Evolutionary conservation across 768 basidiomycete species (phyloP), one percentile per base, ranked within the genome.

Genomic region (Sporobolomyces pararoseus): DNA sequence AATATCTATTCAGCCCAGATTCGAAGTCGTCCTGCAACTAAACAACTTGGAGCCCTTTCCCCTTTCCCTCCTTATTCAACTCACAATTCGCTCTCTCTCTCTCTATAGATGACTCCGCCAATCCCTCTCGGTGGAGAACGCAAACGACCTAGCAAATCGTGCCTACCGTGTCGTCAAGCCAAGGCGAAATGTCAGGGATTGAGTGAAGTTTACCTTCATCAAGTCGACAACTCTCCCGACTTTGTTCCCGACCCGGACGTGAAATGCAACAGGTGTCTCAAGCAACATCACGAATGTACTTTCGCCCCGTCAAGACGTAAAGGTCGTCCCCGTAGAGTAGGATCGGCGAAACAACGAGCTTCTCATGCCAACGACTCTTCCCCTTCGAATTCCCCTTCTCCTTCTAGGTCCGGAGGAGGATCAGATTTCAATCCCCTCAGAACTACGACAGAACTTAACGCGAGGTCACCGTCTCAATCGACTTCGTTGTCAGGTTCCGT

Each of bases 91-190:
- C 46, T 23, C 32, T 54, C 53, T 23, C 53, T 54, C 31, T 34
- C 31, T 16, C 53, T 19, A 13, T n/a, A 34, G 46, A 47, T 68
- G 66, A 68, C 66, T 0, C 59, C 52, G 7, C 68, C 68, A 17
- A 69, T 69, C 25, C 68, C 68, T 13, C 54, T 58, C 21, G 31
- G 44, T 2, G 49, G 19, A 0, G 37, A 51, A 19, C 68, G 68
- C 68, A 59, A 69, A 23, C 62, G 68, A 12, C 68, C 62, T 3
- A 51, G 47, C 16, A 58, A 63, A 19, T 63, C 62, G 19, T 69
- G 68, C 42, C 47, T 59, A 19, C 37, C 68, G 17, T 69, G 68
- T 50, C 46, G 68, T 13, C 14, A 50, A 3, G 55, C 62, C 19
- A 69, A 69, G 23, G 50, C 49, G 21, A 58, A 59, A 54, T 69